Conservation (phyloP, 225 moss, liverwort and hornwort species). For the Pseudoscleropodium purum region DNA sequence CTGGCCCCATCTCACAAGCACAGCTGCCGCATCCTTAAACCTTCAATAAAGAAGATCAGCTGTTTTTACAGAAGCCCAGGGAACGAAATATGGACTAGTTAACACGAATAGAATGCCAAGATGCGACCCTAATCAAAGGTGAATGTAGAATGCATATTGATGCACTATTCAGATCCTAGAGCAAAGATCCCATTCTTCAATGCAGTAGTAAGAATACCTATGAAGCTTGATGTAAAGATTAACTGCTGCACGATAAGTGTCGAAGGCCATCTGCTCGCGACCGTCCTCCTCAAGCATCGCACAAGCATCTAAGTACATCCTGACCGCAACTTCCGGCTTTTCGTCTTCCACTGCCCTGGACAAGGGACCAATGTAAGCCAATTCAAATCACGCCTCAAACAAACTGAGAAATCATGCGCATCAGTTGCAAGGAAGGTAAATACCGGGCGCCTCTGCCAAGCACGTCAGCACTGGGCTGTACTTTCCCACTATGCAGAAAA, state of each 20-base stretch:
- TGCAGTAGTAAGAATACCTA: slow-evolving; percentile 28
- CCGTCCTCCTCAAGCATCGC: slow-evolving; percentile 85
- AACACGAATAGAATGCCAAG: neutral
- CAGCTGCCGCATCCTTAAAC: slow-evolving; percentile 71
- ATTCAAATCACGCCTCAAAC: neutral
- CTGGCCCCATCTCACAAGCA: slow-evolving; percentile 89
- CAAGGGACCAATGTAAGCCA: neutral
- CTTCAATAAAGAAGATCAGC: slow-evolving; percentile 13
- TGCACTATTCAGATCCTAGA: neutral
- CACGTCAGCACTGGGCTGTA: slow-evolving; percentile 91
- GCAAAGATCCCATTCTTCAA: neutral
- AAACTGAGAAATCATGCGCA: neutral
- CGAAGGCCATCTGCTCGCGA: slow-evolving; percentile 96
- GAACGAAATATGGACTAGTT: neutral
- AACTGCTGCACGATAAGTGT: slow-evolving; percentile 70
- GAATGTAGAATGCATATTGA: neutral
- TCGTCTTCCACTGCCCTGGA: slow-evolving; percentile 79
- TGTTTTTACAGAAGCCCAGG: neutral
- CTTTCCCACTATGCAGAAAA: slow-evolving; percentile 73
- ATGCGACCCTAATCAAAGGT: neutral
- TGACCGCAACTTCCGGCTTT: slow-evolving; percentile 67
- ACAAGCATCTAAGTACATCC: slow-evolving; percentile 93
- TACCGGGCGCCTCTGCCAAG: slow-evolving; percentile 88
- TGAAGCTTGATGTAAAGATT: slow-evolving; percentile 78
- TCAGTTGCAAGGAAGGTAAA: neutral